A percentile compares a stretch with the other conserved stretches of the same genome.
Conservation (phyloP, 345 rosid species). For the Eucalyptus fibrosa region DNA sequence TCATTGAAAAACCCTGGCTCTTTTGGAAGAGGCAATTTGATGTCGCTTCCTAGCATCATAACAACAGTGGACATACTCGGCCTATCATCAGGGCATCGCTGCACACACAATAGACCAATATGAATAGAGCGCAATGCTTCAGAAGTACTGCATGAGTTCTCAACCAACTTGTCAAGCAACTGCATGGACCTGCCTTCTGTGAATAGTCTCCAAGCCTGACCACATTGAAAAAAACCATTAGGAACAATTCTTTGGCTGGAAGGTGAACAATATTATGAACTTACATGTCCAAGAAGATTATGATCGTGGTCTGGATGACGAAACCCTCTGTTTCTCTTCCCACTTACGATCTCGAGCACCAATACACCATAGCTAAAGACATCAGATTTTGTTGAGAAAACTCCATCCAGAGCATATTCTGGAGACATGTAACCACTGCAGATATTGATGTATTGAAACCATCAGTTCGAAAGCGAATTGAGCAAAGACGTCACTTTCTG, state of each 20-base stretch:
- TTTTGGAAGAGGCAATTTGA: constrained; percentile 17
- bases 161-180: constrained; percentile 7
- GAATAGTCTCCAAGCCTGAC: constrained; percentile 34
- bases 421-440: constrained; percentile 37
- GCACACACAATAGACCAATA: constrained; percentile 33
- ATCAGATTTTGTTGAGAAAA: constrained; percentile 19
- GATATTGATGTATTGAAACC: no score
- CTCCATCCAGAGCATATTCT: constrained; percentile 23
- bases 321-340: constrained; percentile 11
- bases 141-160: not conserved
- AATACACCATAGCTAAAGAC: constrained; percentile 27
- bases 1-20: constrained; percentile 19
- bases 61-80: constrained; percentile 36
- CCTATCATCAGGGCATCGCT: constrained; percentile 24
- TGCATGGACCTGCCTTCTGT: constrained; percentile 13
- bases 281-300: constrained; percentile 4
- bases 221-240: not conserved
- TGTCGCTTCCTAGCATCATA: constrained; percentile 27
- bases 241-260: not conserved
- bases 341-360: constrained; percentile 12
- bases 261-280: not conserved
- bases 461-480: no score
- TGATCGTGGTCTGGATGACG: constrained; percentile 8
- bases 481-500: no score
- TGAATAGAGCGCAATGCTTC: constrained; percentile 26